These are phyloP conservation scores for Rhizopogon salebrosus DNA, from an alignment of 768 basidiomycete genomes.

Conservation along the genomic window DNA sequence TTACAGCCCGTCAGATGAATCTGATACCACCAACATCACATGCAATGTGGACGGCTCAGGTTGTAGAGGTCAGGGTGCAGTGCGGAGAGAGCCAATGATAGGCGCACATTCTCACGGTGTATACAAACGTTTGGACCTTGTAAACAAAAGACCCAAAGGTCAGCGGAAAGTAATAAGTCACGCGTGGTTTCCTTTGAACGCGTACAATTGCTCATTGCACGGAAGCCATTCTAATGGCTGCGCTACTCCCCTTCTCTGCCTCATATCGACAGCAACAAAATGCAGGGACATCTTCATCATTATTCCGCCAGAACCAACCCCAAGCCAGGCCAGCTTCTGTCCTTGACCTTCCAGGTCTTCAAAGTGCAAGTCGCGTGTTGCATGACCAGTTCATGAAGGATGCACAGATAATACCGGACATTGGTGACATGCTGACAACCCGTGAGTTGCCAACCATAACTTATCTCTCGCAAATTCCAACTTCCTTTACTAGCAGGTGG, in stretches of 20 bases:
- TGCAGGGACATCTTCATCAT: not conserved
- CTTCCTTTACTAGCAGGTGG: constrained; percentile 41
- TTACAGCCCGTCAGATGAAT: too few relatives aligned
- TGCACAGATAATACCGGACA: constrained; percentile 67
- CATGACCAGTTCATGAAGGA: constrained; percentile 70
- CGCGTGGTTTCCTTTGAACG: constrained; percentile 6
- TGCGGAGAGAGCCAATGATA: too few relatives aligned
- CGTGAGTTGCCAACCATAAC: constrained; percentile 34
- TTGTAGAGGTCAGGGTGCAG: too few relatives aligned
- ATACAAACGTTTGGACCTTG: too few relatives aligned
- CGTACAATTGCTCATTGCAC: constrained; percentile 4
- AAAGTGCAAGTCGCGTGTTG: constrained; percentile 61
- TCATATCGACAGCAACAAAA: constrained; percentile 3
- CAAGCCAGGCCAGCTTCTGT: constrained; percentile 15
- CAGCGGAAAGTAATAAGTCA: too few relatives aligned
- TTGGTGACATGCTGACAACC: constrained; percentile 61
- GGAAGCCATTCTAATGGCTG: constrained; percentile 3
- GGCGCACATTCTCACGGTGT: too few relatives aligned
- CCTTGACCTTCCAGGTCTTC: constrained; percentile 59
- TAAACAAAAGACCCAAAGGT: too few relatives aligned
- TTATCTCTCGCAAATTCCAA: not conserved
- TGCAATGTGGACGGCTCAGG: too few relatives aligned
- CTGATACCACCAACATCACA: too few relatives aligned
- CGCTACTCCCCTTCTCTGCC: constrained; percentile 2
- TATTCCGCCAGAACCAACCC: constrained; percentile 4